phyloP scores from a whole-genome alignment of 106 monocot species.

The Platanthera zijinensis region DNA sequence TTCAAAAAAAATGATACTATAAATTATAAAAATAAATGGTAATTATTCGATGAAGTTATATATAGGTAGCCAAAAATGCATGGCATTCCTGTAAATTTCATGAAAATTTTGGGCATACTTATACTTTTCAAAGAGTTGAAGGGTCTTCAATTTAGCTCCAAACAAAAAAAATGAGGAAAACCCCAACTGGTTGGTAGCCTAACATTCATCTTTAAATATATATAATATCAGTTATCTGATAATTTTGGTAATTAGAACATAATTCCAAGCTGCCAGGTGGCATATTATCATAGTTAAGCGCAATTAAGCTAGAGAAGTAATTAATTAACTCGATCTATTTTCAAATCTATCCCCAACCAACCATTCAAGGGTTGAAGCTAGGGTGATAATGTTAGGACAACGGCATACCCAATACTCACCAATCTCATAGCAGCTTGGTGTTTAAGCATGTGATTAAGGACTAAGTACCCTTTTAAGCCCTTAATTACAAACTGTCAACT shows the following conservation, averaged over 20 bases:
- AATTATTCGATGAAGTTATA: too few relatives aligned
- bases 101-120: too few relatives aligned
- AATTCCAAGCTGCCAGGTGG: not conserved
- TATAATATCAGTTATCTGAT: not conserved
- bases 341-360: slow-evolving; percentile 5
- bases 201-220: not conserved
- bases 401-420: not conserved
- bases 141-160: not conserved
- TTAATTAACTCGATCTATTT: not conserved
- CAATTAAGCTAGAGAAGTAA: not conserved
- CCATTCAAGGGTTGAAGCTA: not conserved
- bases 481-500: too few relatives aligned
- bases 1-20: too few relatives aligned
- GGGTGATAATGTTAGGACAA: slow-evolving; percentile 5
- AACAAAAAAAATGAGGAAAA: slow-evolving; percentile 17
- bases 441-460: not conserved
- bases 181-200: slow-evolving; percentile 21
- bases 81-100: too few relatives aligned
- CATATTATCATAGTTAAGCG: not conserved
- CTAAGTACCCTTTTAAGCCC: too few relatives aligned
- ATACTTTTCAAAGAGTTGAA: slow-evolving; percentile 5
- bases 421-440: not conserved
- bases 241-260: not conserved
- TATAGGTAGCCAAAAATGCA: too few relatives aligned
- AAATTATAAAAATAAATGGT: too few relatives aligned